A percentile compares a stretch with the other conserved stretches of the same genome.
phyloP scores from a whole-genome alignment of 2,329 filamentous ascomycete species.

The Torrubiellomyces zombiae region DNA sequence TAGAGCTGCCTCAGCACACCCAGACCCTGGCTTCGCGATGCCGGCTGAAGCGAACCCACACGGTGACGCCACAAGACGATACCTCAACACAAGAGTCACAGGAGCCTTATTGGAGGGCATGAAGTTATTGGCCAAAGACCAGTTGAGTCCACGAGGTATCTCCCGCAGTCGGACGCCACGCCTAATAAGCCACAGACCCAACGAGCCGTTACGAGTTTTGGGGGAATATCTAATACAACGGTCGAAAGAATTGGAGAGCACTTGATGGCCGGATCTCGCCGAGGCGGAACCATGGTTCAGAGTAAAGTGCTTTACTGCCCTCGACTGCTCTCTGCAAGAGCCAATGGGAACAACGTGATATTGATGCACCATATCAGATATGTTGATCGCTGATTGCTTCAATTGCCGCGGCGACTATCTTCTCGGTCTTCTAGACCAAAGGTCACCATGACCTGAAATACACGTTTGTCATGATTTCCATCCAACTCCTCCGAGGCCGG shows the following conservation, averaged over 20 bases:
- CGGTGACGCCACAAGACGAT: slow-evolving; percentile 52
- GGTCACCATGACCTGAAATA: slow-evolving; percentile 29
- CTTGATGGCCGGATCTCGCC: slow-evolving; percentile 2
- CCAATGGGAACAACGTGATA: no score
- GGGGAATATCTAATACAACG: slow-evolving; percentile 55
- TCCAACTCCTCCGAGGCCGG: no score
- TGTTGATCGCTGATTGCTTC: no score
- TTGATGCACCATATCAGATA: no score
- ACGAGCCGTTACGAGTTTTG: slow-evolving; percentile 49
- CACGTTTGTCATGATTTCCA: slow-evolving; percentile 22
- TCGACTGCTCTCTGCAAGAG: no score
- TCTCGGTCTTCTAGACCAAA: slow-evolving; percentile 16
- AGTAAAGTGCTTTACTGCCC: slow-evolving; percentile 10
- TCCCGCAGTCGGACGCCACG: slow-evolving; percentile 23
- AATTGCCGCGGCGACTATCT: no score
- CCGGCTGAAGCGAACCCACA: slow-evolving; percentile 44
- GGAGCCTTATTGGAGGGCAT: slow-evolving; percentile 55
- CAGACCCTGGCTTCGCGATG: slow-evolving; percentile 35
- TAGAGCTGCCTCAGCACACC: slow-evolving; percentile 39
- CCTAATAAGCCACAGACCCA: slow-evolving; percentile 28
- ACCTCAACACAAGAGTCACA: slow-evolving; percentile 56
- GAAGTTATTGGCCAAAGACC: slow-evolving; percentile 54
- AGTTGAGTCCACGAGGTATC: no score
- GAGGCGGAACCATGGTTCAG: not conserved
- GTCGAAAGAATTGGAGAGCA: slow-evolving; percentile 45